These are phyloP conservation scores for Pythium vanterpoolii DNA, from an alignment of 352 stramenopile genomes.

Conservation along the genomic window DNA sequence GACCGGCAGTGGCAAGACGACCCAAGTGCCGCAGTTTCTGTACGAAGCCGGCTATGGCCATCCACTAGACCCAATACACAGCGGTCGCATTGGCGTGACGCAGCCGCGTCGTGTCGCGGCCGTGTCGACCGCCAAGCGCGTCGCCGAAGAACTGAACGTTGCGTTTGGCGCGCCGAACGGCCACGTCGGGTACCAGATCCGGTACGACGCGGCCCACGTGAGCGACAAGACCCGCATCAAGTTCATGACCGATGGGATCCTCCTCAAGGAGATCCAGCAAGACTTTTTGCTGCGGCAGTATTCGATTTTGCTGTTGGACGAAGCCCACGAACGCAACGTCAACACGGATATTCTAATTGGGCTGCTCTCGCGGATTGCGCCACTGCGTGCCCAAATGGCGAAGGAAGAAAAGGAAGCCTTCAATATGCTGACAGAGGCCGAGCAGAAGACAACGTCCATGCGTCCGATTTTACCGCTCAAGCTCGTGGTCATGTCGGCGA, in stretches of 20 bases:
- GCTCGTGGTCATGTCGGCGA: slow-evolving; percentile 98
- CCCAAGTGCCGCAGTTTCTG: slow-evolving; percentile 98
- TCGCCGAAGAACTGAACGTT: slow-evolving; percentile 96
- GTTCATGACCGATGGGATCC: slow-evolving; percentile 99
- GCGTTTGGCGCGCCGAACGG: slow-evolving; percentile 52
- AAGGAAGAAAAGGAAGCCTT: slow-evolving; percentile 60
- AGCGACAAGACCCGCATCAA: slow-evolving; percentile 92
- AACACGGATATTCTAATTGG: slow-evolving; percentile 97
- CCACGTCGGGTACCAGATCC: slow-evolving; percentile 97
- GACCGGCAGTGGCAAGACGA: slow-evolving; percentile 98
- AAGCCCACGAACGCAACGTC: slow-evolving; percentile 96
- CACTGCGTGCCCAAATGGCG: slow-evolving; percentile 88
- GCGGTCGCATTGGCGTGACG: slow-evolving; percentile 92
- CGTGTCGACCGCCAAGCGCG: slow-evolving; percentile 96
- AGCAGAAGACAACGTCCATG: slow-evolving; percentile 34
- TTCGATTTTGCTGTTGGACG: slow-evolving; percentile 89
- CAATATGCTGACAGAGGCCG: slow-evolving; percentile 35
- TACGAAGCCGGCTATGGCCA: slow-evolving; percentile 93
- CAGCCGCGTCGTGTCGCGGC: slow-evolving; percentile 98
- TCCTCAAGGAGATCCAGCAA: slow-evolving; percentile 96
- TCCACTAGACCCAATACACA: slow-evolving; percentile 44
- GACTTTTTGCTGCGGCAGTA: slow-evolving; percentile 78
- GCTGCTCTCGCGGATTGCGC: slow-evolving; percentile 92
- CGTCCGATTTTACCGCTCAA: slow-evolving; percentile 77
- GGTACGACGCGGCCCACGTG: slow-evolving; percentile 95